phyloP scores from a whole-genome alignment of 2,329 filamentous ascomycete genomes.

The Aphanoascus verrucosus region DNA sequence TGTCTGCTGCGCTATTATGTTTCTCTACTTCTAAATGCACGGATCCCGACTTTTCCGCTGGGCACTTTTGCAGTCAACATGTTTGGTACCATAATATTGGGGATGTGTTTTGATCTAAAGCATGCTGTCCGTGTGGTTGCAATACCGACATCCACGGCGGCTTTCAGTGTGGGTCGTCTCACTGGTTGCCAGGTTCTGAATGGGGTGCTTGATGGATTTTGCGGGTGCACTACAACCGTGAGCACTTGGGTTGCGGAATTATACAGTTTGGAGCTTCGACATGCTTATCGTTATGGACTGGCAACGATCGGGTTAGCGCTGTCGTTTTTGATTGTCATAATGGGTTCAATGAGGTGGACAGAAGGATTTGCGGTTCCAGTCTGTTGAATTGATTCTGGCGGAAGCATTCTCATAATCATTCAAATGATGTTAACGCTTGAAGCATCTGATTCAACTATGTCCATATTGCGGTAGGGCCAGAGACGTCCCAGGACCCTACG shows the following conservation, averaged over 20 bases:
- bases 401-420: not conserved
- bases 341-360: constrained; percentile 49
- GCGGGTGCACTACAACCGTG: constrained; percentile 55
- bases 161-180: constrained; percentile 34
- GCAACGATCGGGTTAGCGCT: constrained; percentile 41
- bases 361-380: constrained; percentile 28
- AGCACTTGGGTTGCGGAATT: constrained; percentile 58
- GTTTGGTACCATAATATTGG: constrained; percentile 62
- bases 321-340: constrained; percentile 42
- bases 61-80: constrained; percentile 81
- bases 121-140: constrained; percentile 47
- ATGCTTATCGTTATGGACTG: constrained; percentile 53
- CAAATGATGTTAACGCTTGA: not conserved
- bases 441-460: not conserved
- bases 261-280: constrained; percentile 40
- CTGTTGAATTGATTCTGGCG: constrained; percentile 19
- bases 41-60: constrained; percentile 59
- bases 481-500: no score
- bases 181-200: constrained; percentile 57
- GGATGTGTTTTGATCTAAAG: constrained; percentile 67
- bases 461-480: no score
- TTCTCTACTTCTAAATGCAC: constrained; percentile 59
- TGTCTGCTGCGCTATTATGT: constrained; percentile 65
- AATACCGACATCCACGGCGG: constrained; percentile 16
- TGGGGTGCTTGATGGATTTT: constrained; percentile 57